phyloP scores from a whole-genome alignment of 78 protist genomes.

The Capsaspora owczarzaki region DNA sequence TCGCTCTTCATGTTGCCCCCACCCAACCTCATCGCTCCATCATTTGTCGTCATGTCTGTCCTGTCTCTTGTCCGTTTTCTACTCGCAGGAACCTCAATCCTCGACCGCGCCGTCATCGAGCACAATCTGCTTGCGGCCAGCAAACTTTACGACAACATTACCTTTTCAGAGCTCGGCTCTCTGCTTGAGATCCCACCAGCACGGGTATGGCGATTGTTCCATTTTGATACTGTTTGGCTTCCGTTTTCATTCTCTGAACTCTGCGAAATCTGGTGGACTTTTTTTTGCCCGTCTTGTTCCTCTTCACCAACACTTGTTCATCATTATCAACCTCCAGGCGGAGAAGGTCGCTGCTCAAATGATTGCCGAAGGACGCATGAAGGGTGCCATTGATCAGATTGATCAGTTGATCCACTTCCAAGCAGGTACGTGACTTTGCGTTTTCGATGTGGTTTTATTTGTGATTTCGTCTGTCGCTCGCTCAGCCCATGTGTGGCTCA shows the following conservation, averaged over 20 bases:
- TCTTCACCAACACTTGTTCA: background rate
- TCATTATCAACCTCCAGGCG: slow-evolving; percentile 24
- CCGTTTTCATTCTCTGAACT: background rate
- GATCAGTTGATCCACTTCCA: background rate
- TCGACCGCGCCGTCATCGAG: slow-evolving; percentile 79
- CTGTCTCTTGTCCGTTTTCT: background rate
- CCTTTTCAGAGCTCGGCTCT: slow-evolving; percentile 75
- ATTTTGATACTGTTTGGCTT: background rate
- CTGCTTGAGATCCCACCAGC: slow-evolving; percentile 70
- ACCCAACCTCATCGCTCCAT: too few relatives aligned
- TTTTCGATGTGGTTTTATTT: background rate
- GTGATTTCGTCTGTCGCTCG: background rate
- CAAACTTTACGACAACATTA: slow-evolving; percentile 70
- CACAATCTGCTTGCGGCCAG: slow-evolving; percentile 79
- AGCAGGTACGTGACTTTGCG: background rate
- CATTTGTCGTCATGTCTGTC: background rate
- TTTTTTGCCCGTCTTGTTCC: background rate
- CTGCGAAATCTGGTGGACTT: background rate
- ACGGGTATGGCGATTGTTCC: background rate
- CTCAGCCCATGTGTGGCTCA: background rate
- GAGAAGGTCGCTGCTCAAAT: slow-evolving; percentile 74
- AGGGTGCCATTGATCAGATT: background rate
- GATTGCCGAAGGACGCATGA: slow-evolving; percentile 75
- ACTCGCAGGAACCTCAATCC: slow-evolving; percentile 40
- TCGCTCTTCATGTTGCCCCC: background rate